Base-by-base conservation (phyloP, 305 asterid genomes). In the Solanum hybrid region DNA sequence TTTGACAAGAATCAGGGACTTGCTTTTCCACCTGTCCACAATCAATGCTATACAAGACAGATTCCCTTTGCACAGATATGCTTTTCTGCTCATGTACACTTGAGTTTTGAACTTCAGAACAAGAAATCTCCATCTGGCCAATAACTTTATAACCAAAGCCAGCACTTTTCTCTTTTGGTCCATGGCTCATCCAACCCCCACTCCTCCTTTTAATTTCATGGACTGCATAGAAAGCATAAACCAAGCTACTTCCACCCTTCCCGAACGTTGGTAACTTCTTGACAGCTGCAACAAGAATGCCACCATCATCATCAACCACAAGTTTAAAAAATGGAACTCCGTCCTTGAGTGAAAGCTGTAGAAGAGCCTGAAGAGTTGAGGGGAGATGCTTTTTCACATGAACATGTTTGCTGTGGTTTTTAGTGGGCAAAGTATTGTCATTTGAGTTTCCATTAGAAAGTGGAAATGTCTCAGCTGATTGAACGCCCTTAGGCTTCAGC, bases 281-380 rank as follows among this genome's bases (percentile, higher is more conserved):
- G 76, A 93, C 93, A 75, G 96, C 91, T 81, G 99, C 98, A 31
- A 94, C 98, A 85, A 98, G 94, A 95, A 98, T 93, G 88, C 94
- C 94, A 66, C 92, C 93, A 80, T 95, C 93, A 87, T 93, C 94
- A 77, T 97, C 95, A 85, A 95, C 97, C 40, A 92, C 97, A 89
- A 98, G 93, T 91, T 91, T 97, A 86, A 95, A 97, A 94, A 91
- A 94, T 84, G 99, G 99, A 34, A 95, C 93, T 32, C 94, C 98
- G 64, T 95, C 94, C 92, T 94, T 96, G 72, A 94, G 75, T 13
- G 94, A 93, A 80, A 94, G 94, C 92, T 94, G 97, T 92, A 95
- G 85, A 92, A 95, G 94, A 82, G 96, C 96, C 91, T 92, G 94
- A 87, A 75, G 88, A 72, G 92, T 73, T 37, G 93, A 88, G 24